Base-by-base conservation (phyloP, 2,329 filamentous ascomycete species). In the Laburnicola sp. region DNA sequence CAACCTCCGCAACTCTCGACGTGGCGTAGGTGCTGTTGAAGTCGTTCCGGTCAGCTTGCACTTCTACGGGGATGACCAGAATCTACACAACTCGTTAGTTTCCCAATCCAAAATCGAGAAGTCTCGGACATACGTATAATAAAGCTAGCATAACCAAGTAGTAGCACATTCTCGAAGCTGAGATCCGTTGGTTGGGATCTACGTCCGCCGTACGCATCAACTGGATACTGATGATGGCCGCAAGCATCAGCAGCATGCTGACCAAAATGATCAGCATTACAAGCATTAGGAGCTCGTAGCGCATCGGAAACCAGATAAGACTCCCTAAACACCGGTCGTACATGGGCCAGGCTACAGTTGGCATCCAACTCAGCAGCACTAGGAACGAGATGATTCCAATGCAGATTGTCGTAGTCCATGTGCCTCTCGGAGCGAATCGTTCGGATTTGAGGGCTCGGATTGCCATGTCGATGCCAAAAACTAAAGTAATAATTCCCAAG, bases 91-190 rank as follows among this genome's bases (percentile, higher is more conserved):
- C 23, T 23, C 16, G 55, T 58, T 50, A 64, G 50, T 22, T 35
- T 10, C 4, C 30, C 4, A 21, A 3, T 6, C 26, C 6, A 32
- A 30, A 22, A 2, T 16, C 9, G 9, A 39, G 16, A 9, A 9
- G 62, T 87, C 85, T 66, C 9, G 6, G 23, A 37, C 43, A 22
- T 53, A 75, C 65, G 80, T 83, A 48, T 79, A 83, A 42, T 82
- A 73, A 69, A 48, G 84, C 73, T 11, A 78, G 82, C 45, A 86
- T 67, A 1, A 79, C 69, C 56, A 87, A 74, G 64, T 86, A 88
- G 66, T 86, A 89, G 8, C 87, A 82, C 83, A 88, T 88, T 53
- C 84, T 78, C 5, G 86, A 88, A 3, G 86, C 86, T 30, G 82
- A 78, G 50, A 84, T 79, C 40, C 86, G 76, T 67, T 88, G 83